Base-by-base conservation (phyloP, 768 basidiomycete genomes). In the Kwoniella pini region DNA sequence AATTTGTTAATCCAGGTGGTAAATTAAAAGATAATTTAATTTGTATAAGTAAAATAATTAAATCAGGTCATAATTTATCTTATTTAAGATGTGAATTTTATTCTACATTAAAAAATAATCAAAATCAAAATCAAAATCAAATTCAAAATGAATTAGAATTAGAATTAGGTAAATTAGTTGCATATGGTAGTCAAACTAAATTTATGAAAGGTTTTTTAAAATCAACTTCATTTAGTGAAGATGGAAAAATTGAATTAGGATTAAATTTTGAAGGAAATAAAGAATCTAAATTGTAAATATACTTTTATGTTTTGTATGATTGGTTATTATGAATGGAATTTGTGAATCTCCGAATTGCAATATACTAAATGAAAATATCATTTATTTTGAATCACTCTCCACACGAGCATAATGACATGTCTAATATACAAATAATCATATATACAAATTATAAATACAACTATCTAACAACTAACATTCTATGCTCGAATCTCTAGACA, bases 131-230 rank as follows among this genome's bases (percentile, higher is more conserved):
- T 26, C 51, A 4, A 33, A 28, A 19, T 10, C 51, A 19, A 26
- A 5, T 30, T 5, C 24, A 55, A 17, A 26, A 2, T 13, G 17
- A 7, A 28, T 17, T 46, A 24, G 22, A 46, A 27, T 13, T 12
- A 19, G 30, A 42, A n/a, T n/a, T 17, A 11, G 58, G 58, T 12
- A 68, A 68, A 28, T 44, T 76, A 9, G 66, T 76, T 22, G 77
- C 77, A 9, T 76, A 63, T 58, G 77, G 75, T 2, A 63, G 54
- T 44, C 77, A 78, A 62, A 78, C 77, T 4, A 78, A 78, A 51
- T 65, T 69, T 36, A 68, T 78, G 54, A 72, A 68, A 22, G 48
- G 48, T 3, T 50, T 27, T 27, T 24, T 10, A 17, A 50, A 31
- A 31, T 11, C n/a, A n/a, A 50, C 48, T 12, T 7, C 10, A 5